Conservation (phyloP, 2,329 filamentous ascomycete species). For the Aspergillus pseudoviridinutans region DNA sequence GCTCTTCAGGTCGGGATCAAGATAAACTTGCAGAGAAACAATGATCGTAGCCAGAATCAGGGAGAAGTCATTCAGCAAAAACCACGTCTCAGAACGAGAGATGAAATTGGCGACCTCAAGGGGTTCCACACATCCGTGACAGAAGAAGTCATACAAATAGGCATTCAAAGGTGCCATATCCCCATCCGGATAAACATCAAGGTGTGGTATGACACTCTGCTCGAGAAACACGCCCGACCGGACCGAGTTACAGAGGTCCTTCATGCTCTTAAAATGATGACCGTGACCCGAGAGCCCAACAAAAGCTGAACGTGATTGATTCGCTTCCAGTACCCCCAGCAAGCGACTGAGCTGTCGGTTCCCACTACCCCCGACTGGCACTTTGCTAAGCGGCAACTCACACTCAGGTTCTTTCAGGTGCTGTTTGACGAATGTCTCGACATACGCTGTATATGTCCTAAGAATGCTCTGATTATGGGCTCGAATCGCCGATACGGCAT, state of each 20-base stretch:
- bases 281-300: constrained; percentile 65
- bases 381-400: constrained; percentile 55
- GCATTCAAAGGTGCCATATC: constrained; percentile 40
- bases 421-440: constrained; percentile 64
- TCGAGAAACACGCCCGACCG: constrained; percentile 71
- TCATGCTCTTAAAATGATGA: constrained; percentile 61
- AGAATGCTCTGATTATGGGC: constrained; percentile 64
- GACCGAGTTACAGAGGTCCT: constrained; percentile 63
- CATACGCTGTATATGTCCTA: constrained; percentile 64
- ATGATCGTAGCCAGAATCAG: constrained; percentile 42
- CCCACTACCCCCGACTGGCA: constrained; percentile 39
- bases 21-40: constrained; percentile 29
- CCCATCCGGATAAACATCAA: constrained; percentile 59
- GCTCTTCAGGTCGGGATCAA: constrained; percentile 17
- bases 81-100: constrained; percentile 66
- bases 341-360: constrained; percentile 19
- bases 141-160: constrained; percentile 69
- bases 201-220: constrained; percentile 66
- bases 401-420: constrained; percentile 55
- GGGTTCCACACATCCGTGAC: constrained; percentile 61
- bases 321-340: not conserved
- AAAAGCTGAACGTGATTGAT: constrained; percentile 61
- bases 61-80: constrained; percentile 64
- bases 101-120: constrained; percentile 64
- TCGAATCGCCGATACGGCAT: constrained; percentile 54